A percentile compares a stretch with the other conserved stretches of the same genome.
Conservation (phyloP, 139 green algal genomes). For the Eudorina sp. region DNA sequence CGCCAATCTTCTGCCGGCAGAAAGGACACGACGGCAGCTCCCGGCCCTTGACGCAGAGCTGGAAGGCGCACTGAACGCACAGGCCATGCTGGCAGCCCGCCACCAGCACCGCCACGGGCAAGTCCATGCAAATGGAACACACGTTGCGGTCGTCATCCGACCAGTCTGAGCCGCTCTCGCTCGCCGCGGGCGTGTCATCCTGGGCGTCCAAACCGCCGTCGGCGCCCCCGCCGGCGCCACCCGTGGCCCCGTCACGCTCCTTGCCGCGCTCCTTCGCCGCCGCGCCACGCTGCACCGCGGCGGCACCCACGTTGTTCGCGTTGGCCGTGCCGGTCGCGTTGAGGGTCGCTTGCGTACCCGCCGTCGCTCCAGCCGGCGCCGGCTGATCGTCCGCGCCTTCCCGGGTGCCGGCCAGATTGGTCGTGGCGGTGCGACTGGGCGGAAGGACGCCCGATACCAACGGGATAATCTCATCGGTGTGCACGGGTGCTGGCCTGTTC, state of each 20-base stretch:
- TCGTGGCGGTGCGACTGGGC: neutral
- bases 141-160: constrained; percentile 54
- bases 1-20: constrained; percentile 63
- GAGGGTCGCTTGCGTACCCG: too few species aligned
- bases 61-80: constrained; percentile 71
- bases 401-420: too few species aligned
- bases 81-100: constrained; percentile 62
- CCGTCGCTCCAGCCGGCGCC: too few species aligned
- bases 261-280: constrained; percentile 11
- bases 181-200: constrained; percentile 29
- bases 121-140: constrained; percentile 72
- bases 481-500: neutral
- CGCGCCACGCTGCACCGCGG: neutral
- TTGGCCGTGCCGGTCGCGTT: too few species aligned
- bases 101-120: constrained; percentile 54
- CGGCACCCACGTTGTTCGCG: neutral
- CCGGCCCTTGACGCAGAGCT: constrained; percentile 67
- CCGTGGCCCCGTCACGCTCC: constrained; percentile 11
- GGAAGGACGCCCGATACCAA: neutral
- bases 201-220: constrained; percentile 24
- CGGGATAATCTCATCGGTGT: constrained; percentile 29
- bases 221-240: neutral
- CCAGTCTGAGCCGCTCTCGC: constrained; percentile 42
- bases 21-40: constrained; percentile 66
- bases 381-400: too few species aligned